Evolutionary conservation across 768 basidiomycete genomes (phyloP).

Genomic region (Sarcodon sp.): DNA sequence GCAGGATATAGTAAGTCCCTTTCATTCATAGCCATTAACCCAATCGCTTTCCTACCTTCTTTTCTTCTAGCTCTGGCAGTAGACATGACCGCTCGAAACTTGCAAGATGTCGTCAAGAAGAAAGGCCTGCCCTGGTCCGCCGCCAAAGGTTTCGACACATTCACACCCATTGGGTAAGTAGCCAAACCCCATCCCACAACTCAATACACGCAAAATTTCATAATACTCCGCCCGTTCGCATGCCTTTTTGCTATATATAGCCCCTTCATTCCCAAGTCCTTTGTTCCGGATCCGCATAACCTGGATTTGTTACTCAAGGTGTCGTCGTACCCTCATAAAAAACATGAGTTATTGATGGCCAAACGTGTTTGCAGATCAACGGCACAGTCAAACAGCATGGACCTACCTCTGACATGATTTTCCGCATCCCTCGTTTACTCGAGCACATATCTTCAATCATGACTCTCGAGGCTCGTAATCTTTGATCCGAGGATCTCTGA

Average conservation of each 20-base stretch:
- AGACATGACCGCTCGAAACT: constrained; percentile 93
- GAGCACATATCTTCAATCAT: constrained; percentile 92
- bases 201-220: constrained; percentile 1
- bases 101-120: constrained; percentile 88
- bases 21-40: neutral
- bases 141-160: constrained; percentile 95
- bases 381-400: constrained; percentile 76
- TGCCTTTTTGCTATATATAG: neutral
- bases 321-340: constrained; percentile 2
- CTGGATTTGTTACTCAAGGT: constrained; percentile 71
- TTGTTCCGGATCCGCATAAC: constrained; percentile 59
- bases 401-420: constrained; percentile 83
- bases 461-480: constrained; percentile 66
- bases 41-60: neutral
- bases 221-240: neutral
- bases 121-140: constrained; percentile 96
- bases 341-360: neutral
- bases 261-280: constrained; percentile 66
- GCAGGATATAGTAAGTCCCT: constrained; percentile 74
- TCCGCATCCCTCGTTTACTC: constrained; percentile 77
- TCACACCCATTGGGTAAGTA: constrained; percentile 76
- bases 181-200: constrained; percentile 2
- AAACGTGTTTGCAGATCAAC: constrained; percentile 48
- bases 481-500: too few species aligned
- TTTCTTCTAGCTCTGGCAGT: constrained; percentile 64